Conservation (phyloP, 2,329 filamentous ascomycete genomes). For the Monilinia laxa region DNA sequence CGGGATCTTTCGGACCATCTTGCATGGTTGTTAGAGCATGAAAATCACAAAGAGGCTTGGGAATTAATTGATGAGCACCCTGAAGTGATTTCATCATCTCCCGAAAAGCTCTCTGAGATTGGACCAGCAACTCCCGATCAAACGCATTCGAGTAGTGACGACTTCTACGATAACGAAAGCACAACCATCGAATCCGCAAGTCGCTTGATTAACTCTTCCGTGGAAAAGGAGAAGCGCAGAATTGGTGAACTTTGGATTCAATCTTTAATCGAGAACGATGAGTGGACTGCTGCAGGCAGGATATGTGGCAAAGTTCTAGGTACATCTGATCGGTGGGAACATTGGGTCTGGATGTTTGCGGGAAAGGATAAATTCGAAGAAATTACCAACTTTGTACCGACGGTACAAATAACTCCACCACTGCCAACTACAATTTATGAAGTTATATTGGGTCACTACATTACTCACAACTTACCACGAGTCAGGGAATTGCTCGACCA, state of each 20-base stretch:
- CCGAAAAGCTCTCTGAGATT: slow-evolving; percentile 45
- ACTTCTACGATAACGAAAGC: slow-evolving; percentile 74
- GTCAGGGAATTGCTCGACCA: slow-evolving; percentile 77
- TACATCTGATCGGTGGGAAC: slow-evolving; percentile 82
- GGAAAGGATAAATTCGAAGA: slow-evolving; percentile 85
- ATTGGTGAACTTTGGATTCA: slow-evolving; percentile 94
- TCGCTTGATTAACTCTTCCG: slow-evolving; percentile 59
- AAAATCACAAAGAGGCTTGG: slow-evolving; percentile 84
- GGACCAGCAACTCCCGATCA: slow-evolving; percentile 45
- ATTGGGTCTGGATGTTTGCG: slow-evolving; percentile 92
- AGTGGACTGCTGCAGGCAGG: slow-evolving; percentile 77
- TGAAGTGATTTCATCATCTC: slow-evolving; percentile 56
- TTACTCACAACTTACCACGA: slow-evolving; percentile 70
- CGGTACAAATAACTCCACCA: slow-evolving; percentile 71
- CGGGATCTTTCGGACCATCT: slow-evolving; percentile 84
- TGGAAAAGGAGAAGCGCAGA: slow-evolving; percentile 82
- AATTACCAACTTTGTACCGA: slow-evolving; percentile 81
- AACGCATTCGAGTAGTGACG: slow-evolving; percentile 45
- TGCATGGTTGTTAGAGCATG: slow-evolving; percentile 77
- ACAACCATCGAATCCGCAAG: slow-evolving; percentile 62
- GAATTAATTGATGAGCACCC: slow-evolving; percentile 85
- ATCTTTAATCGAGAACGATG: slow-evolving; percentile 70
- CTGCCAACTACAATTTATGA: slow-evolving; percentile 84
- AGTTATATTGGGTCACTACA: slow-evolving; percentile 84
- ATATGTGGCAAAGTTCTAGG: slow-evolving; percentile 81